These are phyloP conservation scores for Kwoniella botswanensis DNA, from an alignment of 768 basidiomycete species.

Conservation along the genomic window DNA sequence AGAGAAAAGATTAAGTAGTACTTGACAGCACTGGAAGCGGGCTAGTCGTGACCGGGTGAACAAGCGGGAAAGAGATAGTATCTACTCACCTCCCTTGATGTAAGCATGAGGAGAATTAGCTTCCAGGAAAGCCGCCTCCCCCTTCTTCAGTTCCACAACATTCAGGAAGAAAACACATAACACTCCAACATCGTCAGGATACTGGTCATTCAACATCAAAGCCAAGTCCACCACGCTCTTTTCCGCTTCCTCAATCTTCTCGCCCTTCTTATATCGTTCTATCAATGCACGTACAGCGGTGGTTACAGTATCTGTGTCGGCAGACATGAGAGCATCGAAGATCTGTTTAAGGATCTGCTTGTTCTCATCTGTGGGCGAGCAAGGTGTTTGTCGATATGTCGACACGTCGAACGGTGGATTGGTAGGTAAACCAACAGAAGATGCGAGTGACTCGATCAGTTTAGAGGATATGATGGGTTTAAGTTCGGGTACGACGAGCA, in stretches of 20 bases:
- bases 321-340: constrained; percentile 86
- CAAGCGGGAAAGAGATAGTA: neutral
- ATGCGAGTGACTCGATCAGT: constrained; percentile 61
- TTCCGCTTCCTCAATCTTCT: constrained; percentile 60
- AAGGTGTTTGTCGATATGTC: constrained; percentile 34
- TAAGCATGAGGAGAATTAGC: constrained; percentile 98
- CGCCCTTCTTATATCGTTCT: constrained; percentile 64
- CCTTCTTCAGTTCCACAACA: constrained; percentile 74
- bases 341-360: constrained; percentile 73
- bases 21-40: too few species aligned
- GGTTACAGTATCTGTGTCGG: constrained; percentile 62
- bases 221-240: constrained; percentile 63
- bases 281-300: constrained; percentile 67
- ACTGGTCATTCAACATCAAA: constrained; percentile 67
- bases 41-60: too few species aligned
- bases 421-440: constrained; percentile 64
- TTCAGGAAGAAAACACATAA: constrained; percentile 91
- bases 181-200: constrained; percentile 89
- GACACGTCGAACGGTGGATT: constrained; percentile 58
- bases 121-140: constrained; percentile 91
- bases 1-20: too few species aligned
- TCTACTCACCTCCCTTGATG: constrained; percentile 77
- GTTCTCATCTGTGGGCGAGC: constrained; percentile 60
- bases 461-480: constrained; percentile 67
- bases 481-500: constrained; percentile 76